Base-by-base conservation (phyloP, 2,329 filamentous ascomycete genomes). In the Ploettnerulaceae sp. region DNA sequence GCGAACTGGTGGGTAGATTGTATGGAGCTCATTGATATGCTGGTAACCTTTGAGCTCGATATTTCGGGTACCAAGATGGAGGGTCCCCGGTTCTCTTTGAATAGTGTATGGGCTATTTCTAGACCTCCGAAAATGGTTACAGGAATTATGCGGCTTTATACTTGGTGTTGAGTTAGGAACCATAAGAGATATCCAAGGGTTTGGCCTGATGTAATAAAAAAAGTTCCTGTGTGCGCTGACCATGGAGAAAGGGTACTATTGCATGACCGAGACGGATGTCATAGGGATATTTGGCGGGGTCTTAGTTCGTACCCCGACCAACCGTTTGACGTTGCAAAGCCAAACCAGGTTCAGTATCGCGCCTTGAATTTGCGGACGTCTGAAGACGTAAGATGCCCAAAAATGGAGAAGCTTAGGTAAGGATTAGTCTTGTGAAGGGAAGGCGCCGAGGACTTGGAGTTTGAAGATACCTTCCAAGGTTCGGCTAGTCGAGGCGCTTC, bases 1-100 rank as follows among this genome's bases (percentile, higher is more conserved):
- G 55, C 58, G 37, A 61, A 61, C 37, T 61, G 54, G 45, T 60
- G 57, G 21, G 34, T 46, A 18, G 55, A 48, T 25, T 39, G 36
- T 41, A 24, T 14, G 8, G 18, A 17, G 5, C 22, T 21, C 40
- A 48, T 42, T 32, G 38, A 25, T 33, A n/a, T 21, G 15, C n/a
- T 42, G 28, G 32, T 26, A 20, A 35, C 21, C 11, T 18, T 40
- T 26, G 22, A 21, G 17, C 15, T 21, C 25, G 31, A 29, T 8
- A 12, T 14, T 21, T 22, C 18, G 15, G 7, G n/a, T 20, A 21
- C 11, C 37, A 28, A 31, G 25, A 4, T 25, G 34, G 34, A n/a
- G n/a, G 11, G 5, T 17, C n/a, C 6, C 25, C 5, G 28, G n/a
- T n/a, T n/a, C n/a, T n/a, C n/a, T n/a, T n/a, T n/a, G n/a, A n/a